Evolutionary conservation across 164 flowering plant genomes (phyloP).

Genomic region (Chloranthus sessilifolius): DNA sequence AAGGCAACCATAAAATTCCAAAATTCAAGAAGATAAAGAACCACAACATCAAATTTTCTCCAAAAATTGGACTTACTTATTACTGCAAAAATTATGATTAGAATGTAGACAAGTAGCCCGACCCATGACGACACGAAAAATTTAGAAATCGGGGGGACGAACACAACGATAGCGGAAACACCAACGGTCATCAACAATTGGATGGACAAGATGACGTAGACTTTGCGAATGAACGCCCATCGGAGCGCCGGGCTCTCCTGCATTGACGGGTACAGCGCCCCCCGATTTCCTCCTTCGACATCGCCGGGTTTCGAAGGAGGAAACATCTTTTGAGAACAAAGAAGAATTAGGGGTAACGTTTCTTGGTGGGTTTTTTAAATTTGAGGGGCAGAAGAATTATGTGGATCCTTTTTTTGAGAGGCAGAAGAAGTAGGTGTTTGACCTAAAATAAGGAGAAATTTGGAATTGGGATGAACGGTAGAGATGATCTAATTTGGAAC

Average conservation of each 20-base stretch:
- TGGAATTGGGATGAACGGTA: too few relatives aligned
- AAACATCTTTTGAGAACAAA: constrained; percentile 5
- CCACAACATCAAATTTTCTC: too few relatives aligned
- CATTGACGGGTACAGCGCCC: constrained; percentile 60
- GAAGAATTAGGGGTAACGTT: too few relatives aligned
- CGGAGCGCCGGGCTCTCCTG: constrained; percentile 50
- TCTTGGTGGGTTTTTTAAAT: too few relatives aligned
- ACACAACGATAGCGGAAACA: constrained; percentile 48
- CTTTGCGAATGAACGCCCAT: constrained; percentile 72
- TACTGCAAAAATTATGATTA: constrained; percentile 46
- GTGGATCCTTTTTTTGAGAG: too few relatives aligned
- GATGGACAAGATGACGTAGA: constrained; percentile 48
- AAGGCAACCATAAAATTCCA: too few relatives aligned
- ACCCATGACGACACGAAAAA: constrained; percentile 38
- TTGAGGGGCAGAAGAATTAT: too few relatives aligned
- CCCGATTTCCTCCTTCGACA: constrained; percentile 36
- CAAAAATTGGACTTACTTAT: constrained; percentile 39
- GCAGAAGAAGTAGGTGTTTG: too few relatives aligned
- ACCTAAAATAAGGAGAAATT: too few relatives aligned
- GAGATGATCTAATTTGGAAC: too few relatives aligned
- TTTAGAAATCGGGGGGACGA: constrained; percentile 32
- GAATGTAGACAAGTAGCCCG: constrained; percentile 54
- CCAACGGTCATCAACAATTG: constrained; percentile 59
- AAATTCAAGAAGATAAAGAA: too few relatives aligned
- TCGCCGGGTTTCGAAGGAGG: constrained; percentile 26